Evolutionary conservation across 1,284 basidiomycete species (phyloP), one percentile per base, ranked within the genome.

Genomic region (Cutaneotrichosporon sp.): DNA sequence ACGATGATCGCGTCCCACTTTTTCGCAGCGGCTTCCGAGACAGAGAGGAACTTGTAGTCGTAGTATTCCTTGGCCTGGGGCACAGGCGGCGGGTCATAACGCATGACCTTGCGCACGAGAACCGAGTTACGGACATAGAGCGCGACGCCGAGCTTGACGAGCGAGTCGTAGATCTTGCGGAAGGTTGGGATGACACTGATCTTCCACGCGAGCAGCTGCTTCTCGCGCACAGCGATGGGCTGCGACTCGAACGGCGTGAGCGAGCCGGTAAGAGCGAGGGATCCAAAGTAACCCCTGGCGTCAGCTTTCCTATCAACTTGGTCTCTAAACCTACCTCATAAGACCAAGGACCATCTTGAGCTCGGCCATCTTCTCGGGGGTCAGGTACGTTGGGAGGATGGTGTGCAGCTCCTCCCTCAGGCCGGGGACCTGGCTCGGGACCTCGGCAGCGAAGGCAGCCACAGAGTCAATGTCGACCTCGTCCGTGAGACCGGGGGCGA

Each of bases 1-100:
- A 83, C 72, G 61, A 84, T 67, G 51, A 68, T 61, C 22, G 66
- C 66, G 36, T 68, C 63, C 22, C 52, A 40, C 21, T 42, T 21
- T 2, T 53, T 22, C 1, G 46, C 22, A 30, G 61, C 42, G 26
- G 58, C 51, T 1, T 65, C 50, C 13, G 13, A 30, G 9, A 55
- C 21, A 21, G 18, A 38, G 7, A 46, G 5, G 31, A 65, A 65
- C 50, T 50, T 9, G 46, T 60, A 63, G 31, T 62, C 22, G 42
- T 22, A 60, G 56, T 56, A 55, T 18, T 30, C 49, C 32, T 51
- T 50, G 46, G 32, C 38, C 5, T 16, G 36, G 4, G 18, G 26
- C 16, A 38, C 36, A 10, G 49, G 42, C 3, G 58, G 40, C 1
- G 59, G 57, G 14, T 61, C 50, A 38, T 61, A 63, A 30, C 46